phyloP scores from a whole-genome alignment of 192 early-diverging fungal genomes.

The Chytriomyces confervae region DNA sequence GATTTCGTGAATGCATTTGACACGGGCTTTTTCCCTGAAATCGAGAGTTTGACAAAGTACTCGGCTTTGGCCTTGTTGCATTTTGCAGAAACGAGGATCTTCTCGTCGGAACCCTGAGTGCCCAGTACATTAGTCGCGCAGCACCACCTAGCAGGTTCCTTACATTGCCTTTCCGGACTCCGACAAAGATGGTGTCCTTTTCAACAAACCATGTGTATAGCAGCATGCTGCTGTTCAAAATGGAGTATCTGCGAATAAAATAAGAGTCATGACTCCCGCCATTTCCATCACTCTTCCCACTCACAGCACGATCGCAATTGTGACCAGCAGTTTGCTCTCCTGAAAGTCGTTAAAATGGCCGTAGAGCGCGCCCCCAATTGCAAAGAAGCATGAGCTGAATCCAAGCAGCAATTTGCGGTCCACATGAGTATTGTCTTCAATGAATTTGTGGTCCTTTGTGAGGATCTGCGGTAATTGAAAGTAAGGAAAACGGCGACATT shows the following conservation, averaged over 20 bases:
- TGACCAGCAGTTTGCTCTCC: conserved; percentile 43
- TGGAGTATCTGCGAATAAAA: conserved; percentile 35
- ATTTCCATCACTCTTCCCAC: background rate
- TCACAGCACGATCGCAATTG: conserved; percentile 40
- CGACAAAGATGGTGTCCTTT: conserved; percentile 51
- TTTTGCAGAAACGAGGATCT: conserved; percentile 32
- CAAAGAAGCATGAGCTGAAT: conserved; percentile 75
- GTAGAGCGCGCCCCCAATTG: conserved; percentile 60
- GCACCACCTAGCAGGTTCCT: too few relatives aligned
- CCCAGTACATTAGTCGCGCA: background rate
- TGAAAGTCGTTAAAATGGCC: conserved; percentile 52
- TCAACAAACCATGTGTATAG: conserved; percentile 42
- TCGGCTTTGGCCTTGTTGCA: conserved; percentile 35
- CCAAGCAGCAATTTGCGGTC: conserved; percentile 84
- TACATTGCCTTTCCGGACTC: conserved; percentile 35
- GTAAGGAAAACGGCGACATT: background rate
- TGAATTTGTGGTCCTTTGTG: conserved; percentile 44
- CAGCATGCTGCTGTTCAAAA: conserved; percentile 47
- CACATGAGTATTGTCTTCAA: conserved; percentile 77
- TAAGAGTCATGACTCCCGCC: too few relatives aligned
- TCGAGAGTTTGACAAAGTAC: conserved; percentile 35
- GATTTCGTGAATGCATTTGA: conserved; percentile 14
- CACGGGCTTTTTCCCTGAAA: conserved; percentile 6
- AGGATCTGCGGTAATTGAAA: conserved; percentile 42
- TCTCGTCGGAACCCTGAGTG: conserved; percentile 36